Percentiles rank a stretch among this genome's conserved stretches.
Conservation (phyloP, 2,329 filamentous ascomycete species). For the Pseudogymnoascus sp. region DNA sequence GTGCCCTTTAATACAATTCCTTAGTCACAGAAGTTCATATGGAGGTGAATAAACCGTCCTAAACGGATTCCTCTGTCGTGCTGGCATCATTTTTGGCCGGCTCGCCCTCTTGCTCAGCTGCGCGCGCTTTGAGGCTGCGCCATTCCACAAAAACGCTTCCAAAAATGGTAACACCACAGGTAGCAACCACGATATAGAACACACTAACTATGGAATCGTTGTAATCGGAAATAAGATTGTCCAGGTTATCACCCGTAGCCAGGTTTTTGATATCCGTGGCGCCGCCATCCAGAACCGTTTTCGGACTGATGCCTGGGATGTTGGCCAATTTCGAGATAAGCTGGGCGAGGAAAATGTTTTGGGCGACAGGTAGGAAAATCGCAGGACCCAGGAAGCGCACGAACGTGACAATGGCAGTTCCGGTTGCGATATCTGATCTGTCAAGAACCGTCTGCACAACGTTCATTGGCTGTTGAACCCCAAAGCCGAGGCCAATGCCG, state of each 20-base stretch:
- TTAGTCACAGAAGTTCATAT: no score
- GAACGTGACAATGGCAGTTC: slow-evolving; percentile 47
- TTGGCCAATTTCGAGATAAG: slow-evolving; percentile 11
- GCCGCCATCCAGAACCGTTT: slow-evolving; percentile 9
- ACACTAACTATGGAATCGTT: slow-evolving; percentile 17
- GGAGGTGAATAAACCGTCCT: no score
- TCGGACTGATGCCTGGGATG: slow-evolving; percentile 10
- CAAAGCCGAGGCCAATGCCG: slow-evolving; percentile 12
- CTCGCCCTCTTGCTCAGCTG: slow-evolving; percentile 1
- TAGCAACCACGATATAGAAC: slow-evolving; percentile 18
- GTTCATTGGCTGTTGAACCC: slow-evolving; percentile 20
- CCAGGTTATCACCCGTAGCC: slow-evolving; percentile 15
- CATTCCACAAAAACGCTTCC: slow-evolving; percentile 21
- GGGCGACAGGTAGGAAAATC: slow-evolving; percentile 54
- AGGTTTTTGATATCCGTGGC: slow-evolving; percentile 12
- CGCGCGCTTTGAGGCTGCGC: slow-evolving; percentile 14
- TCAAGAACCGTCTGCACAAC: slow-evolving; percentile 43
- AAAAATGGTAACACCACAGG: slow-evolving; percentile 14
- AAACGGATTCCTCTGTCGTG: background rate
- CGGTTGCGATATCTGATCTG: slow-evolving; percentile 41
- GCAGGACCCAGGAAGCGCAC: slow-evolving; percentile 59
- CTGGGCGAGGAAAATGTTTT: slow-evolving; percentile 47
- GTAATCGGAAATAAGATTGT: slow-evolving; percentile 17
- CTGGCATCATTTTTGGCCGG: background rate
- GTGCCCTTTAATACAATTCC: background rate